These are phyloP conservation scores for Pseudogymnoascus sp. DNA, from an alignment of 2,329 filamentous ascomycete species.

Conservation along the genomic window DNA sequence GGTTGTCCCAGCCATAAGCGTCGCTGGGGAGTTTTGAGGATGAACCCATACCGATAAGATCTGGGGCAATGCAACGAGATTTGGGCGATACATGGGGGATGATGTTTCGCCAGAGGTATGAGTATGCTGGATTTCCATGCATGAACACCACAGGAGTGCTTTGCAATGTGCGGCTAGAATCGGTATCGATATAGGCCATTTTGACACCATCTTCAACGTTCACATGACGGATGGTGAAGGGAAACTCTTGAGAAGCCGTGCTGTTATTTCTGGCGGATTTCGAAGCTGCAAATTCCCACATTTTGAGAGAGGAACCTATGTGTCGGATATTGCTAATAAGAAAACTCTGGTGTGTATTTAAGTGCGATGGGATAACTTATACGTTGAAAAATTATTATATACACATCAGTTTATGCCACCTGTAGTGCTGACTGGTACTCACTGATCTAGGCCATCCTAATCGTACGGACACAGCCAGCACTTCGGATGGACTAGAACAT, in stretches of 20 bases:
- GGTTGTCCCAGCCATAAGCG: not conserved
- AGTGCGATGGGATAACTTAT: not conserved
- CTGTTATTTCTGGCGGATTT: not conserved
- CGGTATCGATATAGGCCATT: not conserved
- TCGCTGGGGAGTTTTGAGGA: not conserved
- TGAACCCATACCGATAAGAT: not conserved
- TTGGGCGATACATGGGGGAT: not conserved
- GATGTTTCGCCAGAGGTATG: conserved; percentile 4
- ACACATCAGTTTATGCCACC: not conserved
- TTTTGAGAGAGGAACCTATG: not conserved
- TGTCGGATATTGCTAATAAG: not conserved
- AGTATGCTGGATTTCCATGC: conserved; percentile 2
- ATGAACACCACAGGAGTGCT: not conserved
- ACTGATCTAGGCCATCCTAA: not conserved
- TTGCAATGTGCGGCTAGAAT: not conserved
- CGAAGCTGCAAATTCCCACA: not conserved
- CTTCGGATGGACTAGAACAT: not conserved
- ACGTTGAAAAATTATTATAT: not conserved
- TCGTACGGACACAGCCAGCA: not conserved
- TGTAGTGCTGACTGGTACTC: not conserved
- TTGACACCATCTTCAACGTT: not conserved
- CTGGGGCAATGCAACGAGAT: not conserved
- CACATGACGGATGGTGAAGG: not conserved
- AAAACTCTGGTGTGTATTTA: not conserved
- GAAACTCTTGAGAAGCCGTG: not conserved